Evolutionary conservation across 202 grass and related monocot genomes (phyloP), one percentile per base, ranked within the genome.

Genomic region (Zoysia matrella): DNA sequence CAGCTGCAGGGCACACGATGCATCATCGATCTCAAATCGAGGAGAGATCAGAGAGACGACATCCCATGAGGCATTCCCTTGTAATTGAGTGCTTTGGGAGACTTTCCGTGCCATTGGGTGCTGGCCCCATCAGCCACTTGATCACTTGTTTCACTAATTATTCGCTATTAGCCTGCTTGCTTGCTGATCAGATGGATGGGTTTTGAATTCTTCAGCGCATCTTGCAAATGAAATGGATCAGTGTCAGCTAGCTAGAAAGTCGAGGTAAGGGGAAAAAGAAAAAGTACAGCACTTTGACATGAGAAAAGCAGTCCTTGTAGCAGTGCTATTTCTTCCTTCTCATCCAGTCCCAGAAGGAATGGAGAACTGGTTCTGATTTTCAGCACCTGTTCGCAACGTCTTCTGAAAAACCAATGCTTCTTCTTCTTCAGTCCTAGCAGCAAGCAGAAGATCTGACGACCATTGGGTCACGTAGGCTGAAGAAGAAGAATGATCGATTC

Each of bases 41-140:
- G 74, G 56, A 71, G 70, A 69, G 62, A 44, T 51, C 14, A 13
- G 9, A 55, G 71, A 74, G 30, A 36, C 30, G 16, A 81, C 65
- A 84, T 83, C 80, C 84, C 65, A 90, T 83, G 83, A 79, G 69
- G 80, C 80, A 87, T 87, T 72, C 75, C 79, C 54, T 74, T 56
- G 79, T 81, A 6, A 80, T 73, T 55, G 80, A 84, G 84, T 73
- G 72, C 66, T 60, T 69, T 67, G 13, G 13, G 47, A 44, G 89
- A 91, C 84, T 80, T 83, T 79, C 44, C 13, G 53, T 42, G 60
- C 30, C 55, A 47, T 42, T 1, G 1, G 30, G 30, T 36, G 4
- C 41, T 56, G 69, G 80, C 15, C 14, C 63, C 49, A 22, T 52
- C 56, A 16, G 14, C 8, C 79, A 83, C 64, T 83, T 63, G 36